Evolutionary conservation across 225 moss, liverwort and hornwort genomes (phyloP), one percentile per base, ranked within the genome.

Genomic region (Pleurozium schreberi): DNA sequence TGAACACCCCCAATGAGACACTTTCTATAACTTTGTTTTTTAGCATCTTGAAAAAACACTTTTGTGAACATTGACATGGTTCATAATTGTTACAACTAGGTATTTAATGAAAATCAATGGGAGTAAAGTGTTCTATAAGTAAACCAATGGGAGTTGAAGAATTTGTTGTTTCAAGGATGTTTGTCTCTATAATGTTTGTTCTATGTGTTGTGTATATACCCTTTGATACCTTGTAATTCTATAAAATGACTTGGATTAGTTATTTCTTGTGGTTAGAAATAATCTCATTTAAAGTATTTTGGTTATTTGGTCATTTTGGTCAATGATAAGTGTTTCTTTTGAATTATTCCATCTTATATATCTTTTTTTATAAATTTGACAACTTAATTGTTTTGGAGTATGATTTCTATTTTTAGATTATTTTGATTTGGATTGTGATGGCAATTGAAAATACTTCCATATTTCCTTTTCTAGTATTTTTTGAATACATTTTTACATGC

Each of bases 161-260:
- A 42, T 70, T 70, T 42, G 8, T 7, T 71, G 0, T 43, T 18
- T 11, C 1, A 74, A 74, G 5, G 30, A 47, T 74, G 18, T 74
- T 47, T 18, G 2, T 47, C 0, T 4, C 3, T 30, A 18, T 18
- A 30, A 74, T 3, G 8, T 1, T 13, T 75, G 21, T 52, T 33
- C 21, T 34, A 21, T 75, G 5, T 13, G 75, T 22, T 75, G 8
- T 52, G 2, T 22, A 75, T 0, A 10, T 13, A 75, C 12, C 31
- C 19, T 75, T 33, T 47, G 5, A 22, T 52, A 50, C 34, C 8
- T 21, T 0, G 1, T 50, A 52, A 22, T 75, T 34, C 21, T 34
- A 5, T 21, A 6, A 53, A 76, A 23, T 0, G 0, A 36, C 1
- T 8, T 34, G 8, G 3, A 0, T 22, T 50, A 13, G 1, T 0